Evolutionary conservation across 2,329 filamentous ascomycete genomes (phyloP), one percentile per base, ranked within the genome.

Genomic region (Diaporthe citriasiana): DNA sequence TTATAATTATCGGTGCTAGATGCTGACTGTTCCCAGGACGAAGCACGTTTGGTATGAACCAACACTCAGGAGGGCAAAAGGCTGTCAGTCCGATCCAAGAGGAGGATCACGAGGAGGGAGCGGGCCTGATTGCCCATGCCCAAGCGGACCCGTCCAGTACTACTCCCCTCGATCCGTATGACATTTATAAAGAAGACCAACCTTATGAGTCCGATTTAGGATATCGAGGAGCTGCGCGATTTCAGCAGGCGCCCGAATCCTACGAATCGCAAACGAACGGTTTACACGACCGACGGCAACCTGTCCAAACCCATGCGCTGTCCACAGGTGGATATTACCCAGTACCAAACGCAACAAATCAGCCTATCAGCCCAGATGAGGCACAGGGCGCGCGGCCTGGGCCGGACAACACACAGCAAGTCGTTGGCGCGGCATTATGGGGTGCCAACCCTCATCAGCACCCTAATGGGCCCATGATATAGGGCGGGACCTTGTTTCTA

Each of bases 101-200:
- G 40, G 70, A 59, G 10, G 72, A 76, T 9, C 78, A 76, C 53
- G 80, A 82, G 56, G 81, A 82, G 63, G 77, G 77, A 3, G 80
- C 79, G 12, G 80, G 78, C 5, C 73, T 82, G 51, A 82, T 82
- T 15, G 77, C 79, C 10, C 79, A 85, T 72, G 84, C 84, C 1
- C 84, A 85, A 75, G 78, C 78, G 27, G 79, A 80, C 72, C 78
- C 80, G 25, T 75, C 59, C 53, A 72, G 72, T 73, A 74, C 33
- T 38, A 53, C 74, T 71, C 71, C 74, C 25, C 33, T 55, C 60
- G 71, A 69, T 75, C 79, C 59, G 22, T 74, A 77, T 60, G 65
- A 76, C 25, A 59, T 40, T 42, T 59, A 71, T 51, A 51, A 51
- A 60, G 69, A 76, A 25, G 65, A 70, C 55, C 56, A 77, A 50